These are phyloP conservation scores for Lactarius tabidus DNA, from an alignment of 768 basidiomycete species.

Conservation along the genomic window DNA sequence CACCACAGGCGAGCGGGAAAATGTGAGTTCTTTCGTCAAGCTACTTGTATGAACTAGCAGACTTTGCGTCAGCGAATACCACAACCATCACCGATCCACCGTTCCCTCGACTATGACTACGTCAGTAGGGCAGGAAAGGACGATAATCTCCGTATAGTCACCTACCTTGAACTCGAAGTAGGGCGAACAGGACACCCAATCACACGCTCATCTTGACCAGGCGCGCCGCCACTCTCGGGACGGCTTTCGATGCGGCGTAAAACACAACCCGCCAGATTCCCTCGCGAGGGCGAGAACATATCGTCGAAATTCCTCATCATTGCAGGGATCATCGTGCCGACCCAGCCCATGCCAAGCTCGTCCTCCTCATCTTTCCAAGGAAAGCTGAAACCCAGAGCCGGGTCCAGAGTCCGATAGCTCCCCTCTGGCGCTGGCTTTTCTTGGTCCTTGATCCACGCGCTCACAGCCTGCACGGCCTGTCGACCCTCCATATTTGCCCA, in stretches of 20 bases:
- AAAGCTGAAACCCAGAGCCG: neutral
- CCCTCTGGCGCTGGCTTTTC: neutral
- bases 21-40: no score
- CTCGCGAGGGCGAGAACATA: neutral
- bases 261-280: conserved; percentile 4
- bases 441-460: conserved; percentile 13
- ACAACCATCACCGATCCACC: conserved; percentile 1
- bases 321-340: conserved; percentile 7
- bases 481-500: conserved; percentile 1
- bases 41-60: neutral
- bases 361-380: neutral
- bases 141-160: neutral
- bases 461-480: conserved; percentile 8
- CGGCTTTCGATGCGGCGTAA: neutral
- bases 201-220: neutral
- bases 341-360: neutral
- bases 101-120: neutral
- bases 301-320: neutral
- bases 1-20: no score
- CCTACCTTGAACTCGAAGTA: neutral
- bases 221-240: neutral
- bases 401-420: neutral
- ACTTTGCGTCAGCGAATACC: neutral
- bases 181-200: no score
- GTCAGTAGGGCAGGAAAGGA: neutral